A percentile compares a stretch with the other conserved stretches of the same genome.
These are phyloP conservation scores for Xylariaceae sp. DNA, from an alignment of 2,329 filamentous ascomycete species.

Conservation along the genomic window DNA sequence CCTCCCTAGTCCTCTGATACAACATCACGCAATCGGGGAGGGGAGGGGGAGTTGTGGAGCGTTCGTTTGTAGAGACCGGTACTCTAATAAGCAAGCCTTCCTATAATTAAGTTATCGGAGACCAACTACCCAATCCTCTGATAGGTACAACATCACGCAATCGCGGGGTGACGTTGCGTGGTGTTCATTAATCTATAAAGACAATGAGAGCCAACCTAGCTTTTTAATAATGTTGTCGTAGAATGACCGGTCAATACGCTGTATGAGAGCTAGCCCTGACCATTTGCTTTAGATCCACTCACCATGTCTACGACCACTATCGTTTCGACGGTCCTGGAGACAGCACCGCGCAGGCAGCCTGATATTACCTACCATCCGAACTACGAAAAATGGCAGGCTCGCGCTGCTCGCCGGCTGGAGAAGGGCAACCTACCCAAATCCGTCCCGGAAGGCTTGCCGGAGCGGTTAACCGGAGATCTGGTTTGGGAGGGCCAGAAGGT, in stretches of 20 bases:
- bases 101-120: too few relatives aligned
- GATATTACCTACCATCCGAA: slow-evolving; percentile 57
- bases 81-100: too few relatives aligned
- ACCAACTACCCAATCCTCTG: background rate
- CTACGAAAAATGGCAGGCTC: slow-evolving; percentile 48
- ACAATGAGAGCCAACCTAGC: too few relatives aligned
- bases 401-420: slow-evolving; percentile 43
- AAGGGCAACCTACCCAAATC: slow-evolving; percentile 38
- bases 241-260: background rate
- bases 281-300: background rate
- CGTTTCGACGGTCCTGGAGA: slow-evolving; percentile 23
- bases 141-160: slow-evolving; percentile 25
- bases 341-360: slow-evolving; percentile 40
- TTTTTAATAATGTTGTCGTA: background rate
- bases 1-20: too few relatives aligned
- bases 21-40: too few relatives aligned
- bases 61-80: too few relatives aligned
- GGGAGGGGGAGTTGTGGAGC: too few relatives aligned
- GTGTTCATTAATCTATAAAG: background rate
- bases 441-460: slow-evolving; percentile 49
- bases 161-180: slow-evolving; percentile 21
- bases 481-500: slow-evolving; percentile 55
- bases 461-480: slow-evolving; percentile 44
- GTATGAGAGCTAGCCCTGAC: background rate
- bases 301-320: slow-evolving; percentile 18